Conservation (phyloP, 345 rosid genomes). For the Physaria fendleri region DNA sequence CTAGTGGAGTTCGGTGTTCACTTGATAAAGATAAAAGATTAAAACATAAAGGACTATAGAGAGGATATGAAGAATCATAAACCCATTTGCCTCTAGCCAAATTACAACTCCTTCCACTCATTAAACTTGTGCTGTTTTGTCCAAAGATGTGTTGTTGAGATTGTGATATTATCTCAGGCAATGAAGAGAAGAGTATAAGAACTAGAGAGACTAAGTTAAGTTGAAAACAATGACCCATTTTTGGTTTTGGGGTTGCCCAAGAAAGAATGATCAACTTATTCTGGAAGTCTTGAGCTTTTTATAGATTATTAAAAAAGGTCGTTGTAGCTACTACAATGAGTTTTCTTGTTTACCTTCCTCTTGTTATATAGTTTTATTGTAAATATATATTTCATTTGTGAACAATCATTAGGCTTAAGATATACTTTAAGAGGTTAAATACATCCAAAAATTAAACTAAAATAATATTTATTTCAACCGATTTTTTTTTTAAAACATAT, state of each 20-base stretch:
- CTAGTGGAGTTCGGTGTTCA: conserved; percentile 18
- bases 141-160: conserved; percentile 21
- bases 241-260: conserved; percentile 3
- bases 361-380: neutral
- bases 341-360: neutral
- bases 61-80: conserved; percentile 57
- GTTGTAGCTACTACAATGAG: conserved; percentile 2
- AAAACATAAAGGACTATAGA: conserved; percentile 47
- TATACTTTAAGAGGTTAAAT: neutral
- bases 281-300: conserved; percentile 16
- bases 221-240: conserved; percentile 23
- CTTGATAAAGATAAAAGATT: conserved; percentile 15
- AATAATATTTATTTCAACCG: neutral
- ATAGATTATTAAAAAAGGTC: neutral
- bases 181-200: conserved; percentile 23
- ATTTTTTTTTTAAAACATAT: neutral
- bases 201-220: conserved; percentile 21
- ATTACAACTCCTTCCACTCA: conserved; percentile 33
- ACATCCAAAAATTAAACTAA: neutral
- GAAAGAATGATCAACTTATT: conserved; percentile 23
- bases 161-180: conserved; percentile 13
- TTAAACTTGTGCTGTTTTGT: conserved; percentile 24
- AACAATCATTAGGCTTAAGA: conserved; percentile 21
- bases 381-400: neutral
- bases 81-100: conserved; percentile 69